Conservation (phyloP, 441 rosid species). For the Syzygium malaccense region DNA sequence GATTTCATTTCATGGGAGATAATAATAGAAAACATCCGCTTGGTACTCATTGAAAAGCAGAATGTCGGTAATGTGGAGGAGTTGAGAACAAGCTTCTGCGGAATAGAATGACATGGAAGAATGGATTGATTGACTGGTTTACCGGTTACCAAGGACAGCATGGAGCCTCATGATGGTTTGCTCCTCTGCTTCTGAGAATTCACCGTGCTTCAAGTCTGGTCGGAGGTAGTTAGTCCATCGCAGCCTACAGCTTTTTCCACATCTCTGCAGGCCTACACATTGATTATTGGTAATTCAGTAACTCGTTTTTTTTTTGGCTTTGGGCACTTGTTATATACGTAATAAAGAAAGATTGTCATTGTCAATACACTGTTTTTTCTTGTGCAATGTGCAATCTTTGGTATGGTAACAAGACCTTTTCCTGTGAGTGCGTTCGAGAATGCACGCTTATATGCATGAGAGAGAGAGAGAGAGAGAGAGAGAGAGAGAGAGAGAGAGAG, state of each 20-base stretch:
- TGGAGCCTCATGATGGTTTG: slow-evolving; percentile 76
- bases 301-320: background rate
- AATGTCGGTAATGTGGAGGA: background rate
- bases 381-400: background rate
- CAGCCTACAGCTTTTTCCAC: slow-evolving; percentile 81
- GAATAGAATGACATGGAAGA: background rate
- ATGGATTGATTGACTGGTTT: background rate
- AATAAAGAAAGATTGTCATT: background rate
- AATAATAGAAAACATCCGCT: background rate
- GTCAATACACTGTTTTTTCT: background rate
- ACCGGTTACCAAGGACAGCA: slow-evolving; percentile 72
- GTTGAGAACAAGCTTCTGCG: background rate
- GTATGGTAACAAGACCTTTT: background rate
- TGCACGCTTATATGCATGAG: background rate
- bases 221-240: slow-evolving; percentile 86
- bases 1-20: background rate
- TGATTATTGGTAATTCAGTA: background rate
- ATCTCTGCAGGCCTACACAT: slow-evolving; percentile 52
- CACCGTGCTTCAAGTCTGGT: slow-evolving; percentile 76
- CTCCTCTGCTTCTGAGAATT: slow-evolving; percentile 63
- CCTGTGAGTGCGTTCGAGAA: background rate
- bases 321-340: background rate
- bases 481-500: background rate
- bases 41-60: background rate
- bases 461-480: background rate